Evolutionary conservation across 2,329 filamentous ascomycete genomes (phyloP).

Genomic region (Trichoderma oligosporum): DNA sequence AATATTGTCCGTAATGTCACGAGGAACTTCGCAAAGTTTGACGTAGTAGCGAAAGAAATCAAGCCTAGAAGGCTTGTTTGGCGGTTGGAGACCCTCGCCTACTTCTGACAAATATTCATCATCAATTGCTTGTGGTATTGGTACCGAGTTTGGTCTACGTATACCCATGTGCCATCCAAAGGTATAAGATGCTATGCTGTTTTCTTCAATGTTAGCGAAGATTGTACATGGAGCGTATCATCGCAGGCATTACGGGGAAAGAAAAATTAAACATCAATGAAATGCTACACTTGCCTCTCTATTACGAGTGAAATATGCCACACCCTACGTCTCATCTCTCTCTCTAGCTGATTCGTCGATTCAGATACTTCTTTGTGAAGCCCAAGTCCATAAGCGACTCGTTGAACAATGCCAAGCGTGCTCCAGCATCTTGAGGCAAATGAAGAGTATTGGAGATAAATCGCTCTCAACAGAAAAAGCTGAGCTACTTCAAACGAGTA

Average conservation of each 20-base stretch:
- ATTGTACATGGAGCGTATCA: neutral
- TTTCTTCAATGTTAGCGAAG: neutral
- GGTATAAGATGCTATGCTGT: conserved; percentile 7
- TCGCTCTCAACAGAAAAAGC: neutral
- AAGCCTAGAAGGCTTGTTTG: neutral
- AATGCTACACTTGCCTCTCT: neutral
- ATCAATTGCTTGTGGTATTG: conserved; percentile 2
- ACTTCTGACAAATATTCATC: neutral
- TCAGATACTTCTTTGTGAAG: neutral
- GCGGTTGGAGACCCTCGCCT: neutral
- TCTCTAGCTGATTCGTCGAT: neutral
- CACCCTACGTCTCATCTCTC: conserved; percentile 12
- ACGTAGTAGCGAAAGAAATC: conserved; percentile 2
- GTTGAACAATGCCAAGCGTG: conserved; percentile 7
- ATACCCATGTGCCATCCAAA: conserved; percentile 1
- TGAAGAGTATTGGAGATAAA: conserved; percentile 7
- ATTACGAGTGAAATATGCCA: neutral
- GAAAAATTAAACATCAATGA: too few species aligned
- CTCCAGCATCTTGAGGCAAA: conserved; percentile 16
- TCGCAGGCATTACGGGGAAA: too few species aligned
- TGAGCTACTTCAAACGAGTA: neutral
- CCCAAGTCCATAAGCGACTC: conserved; percentile 5
- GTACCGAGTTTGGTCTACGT: neutral
- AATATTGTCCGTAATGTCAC: neutral
- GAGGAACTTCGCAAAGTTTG: neutral